Base-by-base conservation (phyloP, 352 stramenopile species). In the Halophytophthora polymorphica region DNA sequence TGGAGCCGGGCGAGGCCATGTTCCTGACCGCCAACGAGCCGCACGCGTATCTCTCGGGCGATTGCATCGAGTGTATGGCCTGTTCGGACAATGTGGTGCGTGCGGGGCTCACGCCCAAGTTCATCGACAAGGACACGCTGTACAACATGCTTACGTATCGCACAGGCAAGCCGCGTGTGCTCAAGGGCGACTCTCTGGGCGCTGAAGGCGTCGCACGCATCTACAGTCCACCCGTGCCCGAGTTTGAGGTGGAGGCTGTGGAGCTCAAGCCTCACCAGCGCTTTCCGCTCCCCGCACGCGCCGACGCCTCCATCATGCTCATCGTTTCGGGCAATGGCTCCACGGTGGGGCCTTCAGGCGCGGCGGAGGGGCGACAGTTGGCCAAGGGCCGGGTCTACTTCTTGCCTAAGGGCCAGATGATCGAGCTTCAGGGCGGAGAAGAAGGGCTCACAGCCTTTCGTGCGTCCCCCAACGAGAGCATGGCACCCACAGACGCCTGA, bases 1-100 rank as follows among this genome's bases (percentile, higher is more conserved):
- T 99, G 57, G 66, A 96, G 29, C 90, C 91, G 0, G 98, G 98
- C 6, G 93, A 99, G 54, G 86, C 90, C 15, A 96, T 99, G 55
- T 99, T 98, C 65, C 93, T 99, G 48, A 92, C 79, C 15, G 95
- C 98, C 3, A 99, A 99, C 66, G 97, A 99, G 61, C 98, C 98
- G n/a, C 98, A 99, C 71, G 98, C 98, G 13, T 99, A 99, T 69
- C 77, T 99, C 18, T 90, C 82, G 2, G 97, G 97, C 31, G 83
- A 93, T 56, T 93, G 83, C 56, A 89, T 99, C 19, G 97, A 99
- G 69, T 98, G 96, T 63, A 99, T 99, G 97, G 97, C 97, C 23
- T 98, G 95, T 44, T 98, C 83, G 25, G 97, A 99, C 75, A 99
- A 99, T 70, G 97, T 99, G 13, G 96, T 99, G 22, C 92, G 97